A percentile compares a stretch with the other conserved stretches of the same genome.
phyloP scores from a whole-genome alignment of 2,329 filamentous ascomycete genomes.

The Fusarium napiforme region DNA sequence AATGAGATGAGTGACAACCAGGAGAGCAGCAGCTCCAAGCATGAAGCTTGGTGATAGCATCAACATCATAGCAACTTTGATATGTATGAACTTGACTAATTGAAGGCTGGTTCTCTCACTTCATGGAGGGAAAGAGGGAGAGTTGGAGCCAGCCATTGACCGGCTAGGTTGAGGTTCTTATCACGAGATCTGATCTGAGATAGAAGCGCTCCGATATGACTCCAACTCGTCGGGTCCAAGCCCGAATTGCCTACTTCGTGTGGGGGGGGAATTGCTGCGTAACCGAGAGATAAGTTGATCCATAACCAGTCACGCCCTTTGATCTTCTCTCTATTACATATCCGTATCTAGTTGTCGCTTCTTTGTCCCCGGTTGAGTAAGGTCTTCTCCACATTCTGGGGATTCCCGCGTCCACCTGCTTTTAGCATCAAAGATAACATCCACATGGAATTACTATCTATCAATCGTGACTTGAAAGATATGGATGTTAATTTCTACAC shows the following conservation, averaged over 20 bases:
- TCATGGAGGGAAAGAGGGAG: background rate
- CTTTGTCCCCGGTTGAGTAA: slow-evolving; percentile 17
- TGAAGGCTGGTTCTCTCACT: background rate
- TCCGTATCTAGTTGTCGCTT: slow-evolving; percentile 12
- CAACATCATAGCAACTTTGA: slow-evolving; percentile 33
- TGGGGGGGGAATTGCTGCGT: slow-evolving; percentile 19
- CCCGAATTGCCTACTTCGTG: slow-evolving; percentile 21
- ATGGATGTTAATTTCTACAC: background rate
- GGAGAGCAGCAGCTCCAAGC: slow-evolving; percentile 31
- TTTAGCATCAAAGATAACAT: background rate
- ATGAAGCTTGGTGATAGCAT: slow-evolving; percentile 46
- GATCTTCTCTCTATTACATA: slow-evolving; percentile 6
- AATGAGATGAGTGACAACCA: slow-evolving; percentile 44
- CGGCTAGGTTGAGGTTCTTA: slow-evolving; percentile 28
- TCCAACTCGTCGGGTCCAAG: slow-evolving; percentile 18
- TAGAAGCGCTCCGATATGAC: slow-evolving; percentile 21
- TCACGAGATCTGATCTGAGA: slow-evolving; percentile 14
- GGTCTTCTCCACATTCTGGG: slow-evolving; percentile 25
- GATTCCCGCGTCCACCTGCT: background rate
- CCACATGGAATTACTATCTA: background rate
- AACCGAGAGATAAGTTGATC: slow-evolving; percentile 12
- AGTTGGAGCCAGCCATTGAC: background rate
- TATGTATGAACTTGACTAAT: background rate
- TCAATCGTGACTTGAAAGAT: background rate
- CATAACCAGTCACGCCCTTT: slow-evolving; percentile 9